These are phyloP conservation scores for Alloteropsis semialata DNA, from an alignment of 176 grass and related monocot genomes.

Conservation along the genomic window DNA sequence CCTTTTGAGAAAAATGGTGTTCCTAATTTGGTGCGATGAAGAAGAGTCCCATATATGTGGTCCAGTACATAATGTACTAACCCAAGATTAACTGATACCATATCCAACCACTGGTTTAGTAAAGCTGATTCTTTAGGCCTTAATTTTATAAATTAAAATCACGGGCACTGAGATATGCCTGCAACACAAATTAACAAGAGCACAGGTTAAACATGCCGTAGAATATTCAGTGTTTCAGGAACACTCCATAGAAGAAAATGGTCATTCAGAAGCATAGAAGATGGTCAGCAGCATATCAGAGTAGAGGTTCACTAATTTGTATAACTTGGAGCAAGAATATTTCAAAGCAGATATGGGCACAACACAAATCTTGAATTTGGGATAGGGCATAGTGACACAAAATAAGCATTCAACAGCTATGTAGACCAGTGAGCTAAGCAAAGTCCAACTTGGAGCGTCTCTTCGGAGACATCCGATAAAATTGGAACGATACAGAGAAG, in stretches of 20 bases:
- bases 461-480: too few species aligned
- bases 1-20: conserved; percentile 96
- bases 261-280: too few species aligned
- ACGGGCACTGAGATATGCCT: not conserved
- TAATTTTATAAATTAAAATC: not conserved
- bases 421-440: not conserved
- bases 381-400: not conserved
- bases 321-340: not conserved
- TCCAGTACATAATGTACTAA: conserved; percentile 77
- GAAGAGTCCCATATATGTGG: conserved; percentile 78
- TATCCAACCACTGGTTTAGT: conserved; percentile 29
- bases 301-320: not conserved
- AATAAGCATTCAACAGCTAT: not conserved
- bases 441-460: not conserved
- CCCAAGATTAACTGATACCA: conserved; percentile 89
- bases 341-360: not conserved
- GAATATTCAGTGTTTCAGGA: not conserved
- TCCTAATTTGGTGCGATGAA: conserved; percentile 76
- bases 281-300: not conserved
- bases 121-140: not conserved
- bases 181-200: conserved; percentile 5
- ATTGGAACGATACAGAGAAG: too few species aligned
- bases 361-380: not conserved
- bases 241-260: not conserved
- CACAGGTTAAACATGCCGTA: not conserved